Percentiles rank a stretch among this genome's conserved stretches.
Evolutionary conservation across 202 grass and related monocot genomes (phyloP).

Genomic region (Saccharum hybrid): DNA sequence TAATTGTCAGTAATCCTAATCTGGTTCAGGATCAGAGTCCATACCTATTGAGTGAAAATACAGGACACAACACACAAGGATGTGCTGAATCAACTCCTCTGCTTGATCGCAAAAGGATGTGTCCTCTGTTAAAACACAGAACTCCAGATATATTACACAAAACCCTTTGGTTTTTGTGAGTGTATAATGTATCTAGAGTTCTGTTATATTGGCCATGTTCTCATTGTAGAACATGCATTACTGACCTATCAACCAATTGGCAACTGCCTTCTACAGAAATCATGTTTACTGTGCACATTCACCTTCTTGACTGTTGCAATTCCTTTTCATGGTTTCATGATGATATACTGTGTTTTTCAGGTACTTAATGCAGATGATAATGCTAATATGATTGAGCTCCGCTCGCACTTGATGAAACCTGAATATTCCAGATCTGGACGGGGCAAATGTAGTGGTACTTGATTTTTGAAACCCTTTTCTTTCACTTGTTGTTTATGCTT

Average conservation of each 20-base stretch:
- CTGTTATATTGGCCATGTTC: neutral
- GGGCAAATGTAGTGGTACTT: slow-evolving; percentile 72
- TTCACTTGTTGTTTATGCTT: slow-evolving; percentile 20
- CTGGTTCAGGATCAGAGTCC: neutral
- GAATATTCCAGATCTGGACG: slow-evolving; percentile 58
- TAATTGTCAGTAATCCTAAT: neutral
- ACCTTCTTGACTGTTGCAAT: neutral
- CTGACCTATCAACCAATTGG: neutral
- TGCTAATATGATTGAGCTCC: slow-evolving; percentile 28
- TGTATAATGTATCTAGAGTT: too few relatives aligned
- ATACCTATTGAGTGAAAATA: neutral
- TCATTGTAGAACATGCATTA: slow-evolving; percentile 12
- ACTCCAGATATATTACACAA: too few relatives aligned
- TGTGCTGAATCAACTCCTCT: too few relatives aligned
- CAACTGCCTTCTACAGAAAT: slow-evolving; percentile 6
- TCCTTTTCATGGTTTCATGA: slow-evolving; percentile 3
- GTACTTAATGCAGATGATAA: slow-evolving; percentile 54
- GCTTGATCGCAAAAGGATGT: too few relatives aligned
- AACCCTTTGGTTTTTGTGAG: neutral
- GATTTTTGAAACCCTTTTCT: slow-evolving; percentile 28
- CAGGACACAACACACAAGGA: too few relatives aligned
- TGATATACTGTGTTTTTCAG: slow-evolving; percentile 43
- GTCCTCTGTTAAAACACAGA: too few relatives aligned
- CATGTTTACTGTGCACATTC: neutral
- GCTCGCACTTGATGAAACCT: slow-evolving; percentile 53